phyloP scores from a whole-genome alignment of 306 rosid genomes.

The Quercus rubra region DNA sequence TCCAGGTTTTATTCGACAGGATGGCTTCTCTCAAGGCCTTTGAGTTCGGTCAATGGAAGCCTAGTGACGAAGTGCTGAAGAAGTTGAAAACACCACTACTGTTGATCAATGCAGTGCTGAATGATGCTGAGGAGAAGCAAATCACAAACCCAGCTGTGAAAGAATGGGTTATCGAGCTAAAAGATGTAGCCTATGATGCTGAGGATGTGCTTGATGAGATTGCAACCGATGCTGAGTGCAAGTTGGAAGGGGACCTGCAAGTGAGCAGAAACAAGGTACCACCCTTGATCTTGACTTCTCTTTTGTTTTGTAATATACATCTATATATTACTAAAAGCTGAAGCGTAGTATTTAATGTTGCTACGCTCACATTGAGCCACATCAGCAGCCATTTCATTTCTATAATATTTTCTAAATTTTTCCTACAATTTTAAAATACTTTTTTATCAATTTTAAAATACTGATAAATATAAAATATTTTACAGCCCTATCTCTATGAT shows the following conservation, averaged over 20 bases:
- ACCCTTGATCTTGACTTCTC: neutral
- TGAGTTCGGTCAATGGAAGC: slow-evolving; percentile 2
- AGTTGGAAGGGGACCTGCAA: neutral
- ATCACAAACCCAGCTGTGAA: slow-evolving; percentile 3
- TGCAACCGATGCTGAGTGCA: neutral
- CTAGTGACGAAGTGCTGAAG: neutral
- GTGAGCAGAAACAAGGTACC: slow-evolving; percentile 7
- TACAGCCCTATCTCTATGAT: too few species aligned
- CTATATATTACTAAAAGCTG: too few species aligned
- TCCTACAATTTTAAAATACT: too few species aligned
- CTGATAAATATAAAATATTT: too few species aligned
- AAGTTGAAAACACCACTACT: neutral
- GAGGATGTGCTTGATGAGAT: slow-evolving; percentile 39
- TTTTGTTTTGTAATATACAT: too few species aligned
- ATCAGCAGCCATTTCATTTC: too few species aligned
- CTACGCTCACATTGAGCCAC: too few species aligned
- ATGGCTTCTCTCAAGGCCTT: slow-evolving; percentile 19
- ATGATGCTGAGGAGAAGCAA: slow-evolving; percentile 40
- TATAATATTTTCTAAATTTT: too few species aligned
- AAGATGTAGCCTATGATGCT: slow-evolving; percentile 5
- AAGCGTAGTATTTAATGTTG: too few species aligned
- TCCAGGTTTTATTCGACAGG: slow-evolving; percentile 11
- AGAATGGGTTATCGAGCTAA: slow-evolving; percentile 28
- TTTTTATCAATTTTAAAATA: too few species aligned
- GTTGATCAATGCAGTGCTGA: slow-evolving; percentile 15